phyloP scores from a whole-genome alignment of 2,329 filamentous ascomycete genomes.

The Cercospora berteroae region DNA sequence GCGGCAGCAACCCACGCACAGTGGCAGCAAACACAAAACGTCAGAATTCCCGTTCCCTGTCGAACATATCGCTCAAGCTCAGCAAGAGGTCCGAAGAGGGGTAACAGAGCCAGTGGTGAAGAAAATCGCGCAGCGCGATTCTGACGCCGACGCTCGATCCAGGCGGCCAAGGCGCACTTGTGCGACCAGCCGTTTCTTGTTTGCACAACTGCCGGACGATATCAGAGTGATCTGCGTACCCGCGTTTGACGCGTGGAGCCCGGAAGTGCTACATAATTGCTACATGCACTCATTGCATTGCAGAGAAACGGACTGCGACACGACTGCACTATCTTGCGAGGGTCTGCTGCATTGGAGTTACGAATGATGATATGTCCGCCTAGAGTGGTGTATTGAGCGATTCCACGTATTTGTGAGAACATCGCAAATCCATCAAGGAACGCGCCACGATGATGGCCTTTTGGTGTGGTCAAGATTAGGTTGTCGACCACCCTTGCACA shows the following conservation, averaged over 20 bases:
- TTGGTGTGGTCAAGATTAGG: neutral
- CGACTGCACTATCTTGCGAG: neutral
- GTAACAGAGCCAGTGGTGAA: neutral
- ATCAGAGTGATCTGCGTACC: neutral
- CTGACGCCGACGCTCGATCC: conserved; percentile 1
- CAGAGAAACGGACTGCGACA: neutral
- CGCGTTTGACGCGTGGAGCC: neutral
- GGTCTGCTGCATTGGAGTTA: neutral
- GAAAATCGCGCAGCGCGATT: conserved; percentile 13
- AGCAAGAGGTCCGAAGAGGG: conserved; percentile 1
- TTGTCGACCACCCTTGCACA: neutral
- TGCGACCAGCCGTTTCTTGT: conserved; percentile 4
- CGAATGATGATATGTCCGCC: neutral
- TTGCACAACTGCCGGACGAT: conserved; percentile 5
- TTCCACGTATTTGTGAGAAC: neutral
- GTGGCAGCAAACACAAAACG: neutral
- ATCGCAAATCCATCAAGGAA: neutral
- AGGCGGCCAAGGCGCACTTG: conserved; percentile 4
- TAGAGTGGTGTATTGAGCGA: neutral
- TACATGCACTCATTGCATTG: conserved; percentile 8
- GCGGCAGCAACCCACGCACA: neutral
- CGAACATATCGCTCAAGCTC: neutral
- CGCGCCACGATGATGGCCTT: neutral
- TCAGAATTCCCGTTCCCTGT: neutral
- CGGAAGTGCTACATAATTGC: neutral